Conservation (phyloP, 306 rosid genomes). For the Senna siamea region DNA sequence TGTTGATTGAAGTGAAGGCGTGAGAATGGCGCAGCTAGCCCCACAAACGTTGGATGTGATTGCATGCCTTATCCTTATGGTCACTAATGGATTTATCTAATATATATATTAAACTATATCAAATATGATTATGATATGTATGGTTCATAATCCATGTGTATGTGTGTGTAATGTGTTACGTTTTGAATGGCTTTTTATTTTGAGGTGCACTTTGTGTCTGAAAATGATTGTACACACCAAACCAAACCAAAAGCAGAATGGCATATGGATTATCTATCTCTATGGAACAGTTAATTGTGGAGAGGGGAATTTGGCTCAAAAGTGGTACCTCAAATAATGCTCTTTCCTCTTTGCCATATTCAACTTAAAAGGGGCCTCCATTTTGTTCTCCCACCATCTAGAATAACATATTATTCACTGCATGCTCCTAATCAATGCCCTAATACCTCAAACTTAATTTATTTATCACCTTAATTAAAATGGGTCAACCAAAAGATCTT, state of each 20-base stretch:
- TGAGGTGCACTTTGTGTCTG: constrained; percentile 46
- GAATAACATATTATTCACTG: neutral
- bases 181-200: constrained; percentile 35
- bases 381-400: constrained; percentile 5
- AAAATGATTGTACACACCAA: constrained; percentile 39
- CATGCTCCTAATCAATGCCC: neutral
- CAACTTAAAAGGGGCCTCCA: constrained; percentile 27
- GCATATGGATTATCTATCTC: constrained; percentile 27
- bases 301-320: constrained; percentile 41
- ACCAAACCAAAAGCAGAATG: constrained; percentile 26
- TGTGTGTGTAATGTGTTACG: neutral
- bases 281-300: constrained; percentile 39
- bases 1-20: too few species aligned
- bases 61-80: neutral
- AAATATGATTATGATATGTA: neutral
- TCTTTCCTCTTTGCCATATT: neutral
- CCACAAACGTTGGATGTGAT: too few species aligned
- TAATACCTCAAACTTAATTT: too few species aligned
- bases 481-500: neutral
- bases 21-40: too few species aligned
- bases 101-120: too few species aligned
- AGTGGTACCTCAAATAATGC: constrained; percentile 31
- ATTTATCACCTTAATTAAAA: neutral
- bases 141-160: neutral
- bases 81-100: neutral